A percentile compares a stretch with the other conserved stretches of the same genome.
Conservation (phyloP, 2,329 filamentous ascomycete species). For the Blastomyces emzantsi region DNA sequence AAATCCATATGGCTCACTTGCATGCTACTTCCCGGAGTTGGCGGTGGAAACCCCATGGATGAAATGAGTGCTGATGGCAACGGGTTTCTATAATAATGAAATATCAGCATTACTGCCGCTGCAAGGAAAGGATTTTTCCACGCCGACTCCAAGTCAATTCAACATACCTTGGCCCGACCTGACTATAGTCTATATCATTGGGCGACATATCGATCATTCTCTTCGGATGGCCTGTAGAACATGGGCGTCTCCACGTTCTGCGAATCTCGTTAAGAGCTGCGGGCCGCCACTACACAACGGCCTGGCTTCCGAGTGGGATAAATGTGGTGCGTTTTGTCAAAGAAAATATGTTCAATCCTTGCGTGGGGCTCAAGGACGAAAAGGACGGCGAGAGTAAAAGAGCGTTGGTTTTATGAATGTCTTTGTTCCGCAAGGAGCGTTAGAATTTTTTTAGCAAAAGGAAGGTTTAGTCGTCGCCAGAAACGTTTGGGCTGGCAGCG, state of each 20-base stretch:
- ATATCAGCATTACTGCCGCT: not conserved
- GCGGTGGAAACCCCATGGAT: not conserved
- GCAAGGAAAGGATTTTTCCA: not conserved
- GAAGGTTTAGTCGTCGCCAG: not conserved
- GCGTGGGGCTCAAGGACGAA: not conserved
- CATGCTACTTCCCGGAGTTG: not conserved
- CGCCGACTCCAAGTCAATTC: not conserved
- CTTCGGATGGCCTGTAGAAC: not conserved
- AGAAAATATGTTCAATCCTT: not conserved
- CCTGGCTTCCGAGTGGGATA: not conserved
- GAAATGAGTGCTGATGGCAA: conserved; percentile 7
- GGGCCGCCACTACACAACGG: not conserved
- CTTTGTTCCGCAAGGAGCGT: not conserved
- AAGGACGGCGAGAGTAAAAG: not conserved
- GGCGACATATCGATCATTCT: not conserved
- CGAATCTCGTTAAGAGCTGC: not conserved
- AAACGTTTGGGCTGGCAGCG: not conserved
- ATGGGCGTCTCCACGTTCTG: not conserved
- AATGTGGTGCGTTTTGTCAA: not conserved
- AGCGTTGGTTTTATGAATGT: not conserved
- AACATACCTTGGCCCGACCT: conserved; percentile 3
- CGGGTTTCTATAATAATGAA: not conserved
- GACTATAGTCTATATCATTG: conserved; percentile 2
- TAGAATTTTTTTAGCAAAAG: not conserved
- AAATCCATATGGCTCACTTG: not conserved